Percentiles rank a stretch among this genome's conserved stretches.
Evolutionary conservation across 345 rosid species (phyloP).

Genomic region (Eucalyptus grandis): DNA sequence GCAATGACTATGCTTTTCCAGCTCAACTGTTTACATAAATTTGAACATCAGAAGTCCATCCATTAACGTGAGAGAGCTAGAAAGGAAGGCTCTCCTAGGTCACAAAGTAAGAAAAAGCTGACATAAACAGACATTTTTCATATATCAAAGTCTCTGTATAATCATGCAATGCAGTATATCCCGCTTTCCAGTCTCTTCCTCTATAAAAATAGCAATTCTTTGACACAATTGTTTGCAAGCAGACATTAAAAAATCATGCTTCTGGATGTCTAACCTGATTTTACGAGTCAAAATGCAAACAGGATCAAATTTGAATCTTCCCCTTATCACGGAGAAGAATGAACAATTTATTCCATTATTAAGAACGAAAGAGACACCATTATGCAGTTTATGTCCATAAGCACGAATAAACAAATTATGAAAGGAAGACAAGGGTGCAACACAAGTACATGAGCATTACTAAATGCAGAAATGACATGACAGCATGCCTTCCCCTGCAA

Average conservation of each 20-base stretch:
- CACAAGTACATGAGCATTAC: neutral
- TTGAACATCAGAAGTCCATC: neutral
- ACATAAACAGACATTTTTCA: neutral
- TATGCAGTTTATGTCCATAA: neutral
- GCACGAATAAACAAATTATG: neutral
- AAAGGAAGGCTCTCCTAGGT: neutral
- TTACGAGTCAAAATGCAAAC: neutral
- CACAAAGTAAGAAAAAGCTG: neutral
- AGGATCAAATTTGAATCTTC: neutral
- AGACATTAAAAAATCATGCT: neutral
- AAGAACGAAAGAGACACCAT: neutral
- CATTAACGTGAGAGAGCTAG: neutral
- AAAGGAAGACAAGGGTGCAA: neutral
- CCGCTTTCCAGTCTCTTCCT: neutral
- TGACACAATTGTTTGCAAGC: neutral
- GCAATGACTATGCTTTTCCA: conserved; percentile 55
- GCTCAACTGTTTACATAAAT: conserved; percentile 40
- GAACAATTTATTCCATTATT: neutral
- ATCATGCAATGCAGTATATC: neutral
- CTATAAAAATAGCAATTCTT: neutral
- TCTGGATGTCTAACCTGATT: neutral
- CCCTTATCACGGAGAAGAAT: neutral
- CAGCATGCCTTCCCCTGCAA: neutral
- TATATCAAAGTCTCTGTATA: neutral
- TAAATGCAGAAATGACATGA: neutral